Base-by-base conservation (phyloP, 805 yeast species). In the Peterozyma toletana region DNA sequence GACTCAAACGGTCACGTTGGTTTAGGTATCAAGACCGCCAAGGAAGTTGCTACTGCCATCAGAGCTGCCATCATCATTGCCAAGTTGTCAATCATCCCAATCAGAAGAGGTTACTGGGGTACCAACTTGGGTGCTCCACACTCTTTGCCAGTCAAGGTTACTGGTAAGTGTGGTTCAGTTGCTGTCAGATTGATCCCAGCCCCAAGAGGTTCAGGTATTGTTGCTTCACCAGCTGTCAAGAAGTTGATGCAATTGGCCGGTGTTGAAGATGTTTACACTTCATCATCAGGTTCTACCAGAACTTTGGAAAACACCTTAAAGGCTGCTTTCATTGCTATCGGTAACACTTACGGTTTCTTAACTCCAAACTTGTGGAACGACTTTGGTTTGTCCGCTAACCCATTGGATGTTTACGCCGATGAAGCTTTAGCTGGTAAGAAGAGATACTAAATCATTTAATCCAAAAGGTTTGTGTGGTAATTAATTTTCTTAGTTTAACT, bases 81-180 rank as follows among this genome's bases (percentile, higher is more conserved):
- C 73, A 93, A 93, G 83, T 83, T 93, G 68, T 85, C 96, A 60
- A 85, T 93, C 75, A 89, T 93, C 71, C 99, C 99, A 71, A 91
- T 93, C 80, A 91, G 99, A 85, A 89, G 99, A 84, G 99, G 99
- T 81, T 93, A 93, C 93, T 93, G 99, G 99, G 99, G 99, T 78
- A 76, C 96, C 73, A 88, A 89, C 83, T 86, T 93, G 75, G 99
- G 99, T 84, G 85, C 86, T 75, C 99, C 99, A 69, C 99, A 93
- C 86, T 86, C 99, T 59, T 84, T 91, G 69, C 91, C 96, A 66
- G 75, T 83, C 77, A 93, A 93, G 89, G 88, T 90, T 71, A 85
- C 98, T 60, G 99, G 99, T 80, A 93, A 91, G 89, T 93, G 98
- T 81, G 99, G 99, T 84, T 91, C 98, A 75, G 98, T 93, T 68